phyloP scores from a whole-genome alignment of 306 rosid genomes.

The Medicago ruthenica region DNA sequence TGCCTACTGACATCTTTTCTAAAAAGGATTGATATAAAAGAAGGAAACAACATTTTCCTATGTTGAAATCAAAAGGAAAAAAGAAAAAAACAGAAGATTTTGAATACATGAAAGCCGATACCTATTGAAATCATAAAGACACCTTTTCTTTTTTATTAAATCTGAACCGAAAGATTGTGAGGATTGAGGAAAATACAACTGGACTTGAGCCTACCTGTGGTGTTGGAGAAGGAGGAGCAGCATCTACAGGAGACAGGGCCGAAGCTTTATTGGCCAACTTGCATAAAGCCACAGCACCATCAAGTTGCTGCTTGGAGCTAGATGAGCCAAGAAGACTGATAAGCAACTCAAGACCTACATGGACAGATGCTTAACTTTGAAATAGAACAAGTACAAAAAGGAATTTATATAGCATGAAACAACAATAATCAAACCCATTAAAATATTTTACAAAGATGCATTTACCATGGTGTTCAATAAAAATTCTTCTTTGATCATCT shows the following conservation, averaged over 20 bases:
- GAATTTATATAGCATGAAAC: conserved; percentile 40
- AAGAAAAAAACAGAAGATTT: neutral
- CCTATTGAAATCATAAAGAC: conserved; percentile 27
- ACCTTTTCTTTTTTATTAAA: neutral
- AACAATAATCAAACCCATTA: conserved; percentile 19
- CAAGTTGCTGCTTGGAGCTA: conserved; percentile 81
- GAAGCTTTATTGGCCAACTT: conserved; percentile 87
- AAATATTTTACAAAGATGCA: conserved; percentile 32
- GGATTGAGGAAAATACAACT: conserved; percentile 16
- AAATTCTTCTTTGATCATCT: conserved; percentile 79
- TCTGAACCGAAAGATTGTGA: conserved; percentile 20
- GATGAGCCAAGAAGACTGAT: conserved; percentile 84
- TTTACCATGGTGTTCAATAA: conserved; percentile 81
- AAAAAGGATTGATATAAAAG: neutral
- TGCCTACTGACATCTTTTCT: conserved; percentile 17
- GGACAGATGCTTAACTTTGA: conserved; percentile 36
- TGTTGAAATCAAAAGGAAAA: neutral
- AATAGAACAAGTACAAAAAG: conserved; percentile 32
- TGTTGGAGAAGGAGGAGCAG: conserved; percentile 97
- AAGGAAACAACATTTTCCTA: conserved; percentile 1
- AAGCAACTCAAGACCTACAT: conserved; percentile 90
- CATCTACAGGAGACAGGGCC: conserved; percentile 83
- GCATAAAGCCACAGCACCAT: conserved; percentile 89
- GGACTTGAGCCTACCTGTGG: conserved; percentile 71
- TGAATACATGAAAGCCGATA: conserved; percentile 4